phyloP scores from a whole-genome alignment of 2,329 filamentous ascomycete genomes.

The Byssothecium circinans region DNA sequence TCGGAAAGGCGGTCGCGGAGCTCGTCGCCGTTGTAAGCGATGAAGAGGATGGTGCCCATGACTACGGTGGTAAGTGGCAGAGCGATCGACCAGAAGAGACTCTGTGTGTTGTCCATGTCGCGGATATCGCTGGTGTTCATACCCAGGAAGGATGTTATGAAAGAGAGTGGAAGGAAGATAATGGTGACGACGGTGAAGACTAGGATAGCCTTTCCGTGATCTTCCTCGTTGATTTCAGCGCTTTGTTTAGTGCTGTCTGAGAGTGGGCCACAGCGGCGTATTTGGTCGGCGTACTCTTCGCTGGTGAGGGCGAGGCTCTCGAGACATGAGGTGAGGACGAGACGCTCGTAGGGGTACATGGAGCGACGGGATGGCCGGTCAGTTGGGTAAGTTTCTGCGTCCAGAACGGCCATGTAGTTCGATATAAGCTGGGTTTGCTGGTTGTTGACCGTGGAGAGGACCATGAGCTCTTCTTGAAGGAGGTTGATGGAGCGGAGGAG shows the following conservation, averaged over 20 bases:
- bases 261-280: conserved; percentile 29
- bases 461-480: conserved; percentile 33
- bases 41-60: conserved; percentile 26
- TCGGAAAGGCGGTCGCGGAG: conserved; percentile 18
- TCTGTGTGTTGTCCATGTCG: conserved; percentile 44
- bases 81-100: conserved; percentile 44
- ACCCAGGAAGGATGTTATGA: conserved; percentile 48
- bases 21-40: conserved; percentile 35
- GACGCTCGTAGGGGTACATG: conserved; percentile 26
- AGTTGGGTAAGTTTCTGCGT: conserved; percentile 26
- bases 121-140: conserved; percentile 47
- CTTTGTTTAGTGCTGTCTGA: conserved; percentile 38
- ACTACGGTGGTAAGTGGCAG: conserved; percentile 32
- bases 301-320: conserved; percentile 20
- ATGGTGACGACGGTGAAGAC: conserved; percentile 50
- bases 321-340: conserved; percentile 25
- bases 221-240: conserved; percentile 40
- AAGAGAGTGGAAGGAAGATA: conserved; percentile 50
- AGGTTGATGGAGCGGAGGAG: conserved; percentile 38
- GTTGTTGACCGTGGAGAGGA: conserved; percentile 25
- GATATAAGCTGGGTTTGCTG: conserved; percentile 32
- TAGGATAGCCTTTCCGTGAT: conserved; percentile 48
- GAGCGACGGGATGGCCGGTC: conserved; percentile 18
- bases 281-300: conserved; percentile 29
- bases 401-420: conserved; percentile 28